Conservation (phyloP, 495 filamentous ascomycete species). For the Lindgomyces ingoldianus region DNA sequence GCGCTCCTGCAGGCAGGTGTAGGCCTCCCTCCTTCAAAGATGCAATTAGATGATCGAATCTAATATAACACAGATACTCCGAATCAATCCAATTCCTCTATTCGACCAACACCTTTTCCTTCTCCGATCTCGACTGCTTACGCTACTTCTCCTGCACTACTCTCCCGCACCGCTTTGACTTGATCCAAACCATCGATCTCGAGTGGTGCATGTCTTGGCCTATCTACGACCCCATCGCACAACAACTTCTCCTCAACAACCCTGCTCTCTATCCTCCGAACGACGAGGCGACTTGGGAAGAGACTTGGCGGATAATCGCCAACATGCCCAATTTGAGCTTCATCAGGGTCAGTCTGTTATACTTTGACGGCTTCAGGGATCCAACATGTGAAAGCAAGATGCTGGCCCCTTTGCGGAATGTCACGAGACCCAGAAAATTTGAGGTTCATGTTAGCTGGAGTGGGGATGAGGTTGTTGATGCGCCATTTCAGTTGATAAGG, state of each 20-base stretch:
- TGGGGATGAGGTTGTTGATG: conserved; percentile 15
- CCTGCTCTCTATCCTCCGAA: conserved; percentile 26
- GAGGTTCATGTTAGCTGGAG: conserved; percentile 27
- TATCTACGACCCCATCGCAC: conserved; percentile 24
- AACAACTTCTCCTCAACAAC: conserved; percentile 19
- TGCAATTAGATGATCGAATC: not conserved
- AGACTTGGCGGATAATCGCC: conserved; percentile 32
- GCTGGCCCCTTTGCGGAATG: conserved; percentile 14
- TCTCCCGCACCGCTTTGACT: conserved; percentile 27
- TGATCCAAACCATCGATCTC: conserved; percentile 14
- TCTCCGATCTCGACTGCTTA: conserved; percentile 32
- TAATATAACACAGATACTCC: conserved; percentile 16
- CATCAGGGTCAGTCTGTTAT: conserved; percentile 15
- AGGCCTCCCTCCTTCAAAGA: not conserved
- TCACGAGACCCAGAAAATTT: conserved; percentile 6
- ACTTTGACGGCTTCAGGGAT: conserved; percentile 29
- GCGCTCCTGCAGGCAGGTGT: conserved; percentile 28
- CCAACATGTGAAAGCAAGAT: conserved; percentile 16
- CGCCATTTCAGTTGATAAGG: conserved; percentile 31
- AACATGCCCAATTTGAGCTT: conserved; percentile 11
- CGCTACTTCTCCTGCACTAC: conserved; percentile 32
- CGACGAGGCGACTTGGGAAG: conserved; percentile 35
- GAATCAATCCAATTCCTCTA: conserved; percentile 28
- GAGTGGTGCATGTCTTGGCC: conserved; percentile 29
- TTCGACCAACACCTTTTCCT: conserved; percentile 33